phyloP scores from a whole-genome alignment of 164 flowering plant genomes.

The Piper betle region DNA sequence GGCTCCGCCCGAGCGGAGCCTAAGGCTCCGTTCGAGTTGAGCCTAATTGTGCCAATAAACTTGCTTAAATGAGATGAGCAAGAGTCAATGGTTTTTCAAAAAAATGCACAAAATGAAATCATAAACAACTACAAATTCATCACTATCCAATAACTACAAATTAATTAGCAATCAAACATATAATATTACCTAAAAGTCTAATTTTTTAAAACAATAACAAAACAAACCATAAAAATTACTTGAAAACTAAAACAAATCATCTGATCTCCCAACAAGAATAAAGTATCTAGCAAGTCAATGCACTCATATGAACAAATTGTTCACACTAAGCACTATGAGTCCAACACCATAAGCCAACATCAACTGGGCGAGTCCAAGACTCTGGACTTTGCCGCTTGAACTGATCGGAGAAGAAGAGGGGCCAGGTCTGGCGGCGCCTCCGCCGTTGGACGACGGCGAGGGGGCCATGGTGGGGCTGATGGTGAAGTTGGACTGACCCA shows the following conservation, averaged over 20 bases:
- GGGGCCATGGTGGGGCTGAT: neutral
- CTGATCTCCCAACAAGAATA: neutral
- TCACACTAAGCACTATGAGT: neutral
- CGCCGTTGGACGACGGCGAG: neutral
- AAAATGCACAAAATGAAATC: too few relatives aligned
- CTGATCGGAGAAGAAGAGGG: neutral
- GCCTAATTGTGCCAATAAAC: too few relatives aligned
- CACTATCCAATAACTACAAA: neutral
- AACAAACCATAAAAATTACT: neutral
- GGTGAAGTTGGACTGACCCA: conserved; percentile 21
- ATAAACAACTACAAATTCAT: neutral
- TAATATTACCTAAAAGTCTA: neutral
- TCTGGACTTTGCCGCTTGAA: neutral
- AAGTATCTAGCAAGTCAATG: neutral
- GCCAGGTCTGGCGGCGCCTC: neutral
- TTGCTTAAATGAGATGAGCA: neutral
- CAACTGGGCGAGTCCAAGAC: neutral
- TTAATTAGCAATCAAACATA: neutral
- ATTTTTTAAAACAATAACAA: neutral
- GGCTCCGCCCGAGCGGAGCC: too few relatives aligned
- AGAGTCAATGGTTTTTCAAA: neutral
- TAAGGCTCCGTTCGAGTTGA: too few relatives aligned
- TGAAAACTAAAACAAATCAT: too few relatives aligned
- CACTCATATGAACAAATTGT: too few relatives aligned
- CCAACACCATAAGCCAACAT: neutral